Evolutionary conservation across 2,329 filamentous ascomycete species (phyloP).

Genomic region (Penicillium oxalicum): DNA sequence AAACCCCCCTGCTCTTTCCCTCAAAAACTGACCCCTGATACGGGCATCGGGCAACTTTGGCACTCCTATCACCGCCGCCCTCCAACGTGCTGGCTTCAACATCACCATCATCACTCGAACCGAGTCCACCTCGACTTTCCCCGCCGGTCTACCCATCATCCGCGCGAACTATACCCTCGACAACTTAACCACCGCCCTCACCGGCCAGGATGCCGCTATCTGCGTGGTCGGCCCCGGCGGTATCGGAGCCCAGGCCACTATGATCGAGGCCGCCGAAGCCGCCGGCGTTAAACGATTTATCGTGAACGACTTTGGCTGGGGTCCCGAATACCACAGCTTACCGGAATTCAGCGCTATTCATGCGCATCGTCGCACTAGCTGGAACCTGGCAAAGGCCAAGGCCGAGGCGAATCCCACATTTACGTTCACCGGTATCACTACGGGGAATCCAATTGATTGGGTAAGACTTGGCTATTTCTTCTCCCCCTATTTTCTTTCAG

Average conservation of each 20-base stretch:
- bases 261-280: conserved; percentile 26
- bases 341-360: too few relatives aligned
- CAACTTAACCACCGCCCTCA: conserved; percentile 9
- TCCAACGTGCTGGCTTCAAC: too few relatives aligned
- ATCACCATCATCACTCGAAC: too few relatives aligned
- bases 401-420: conserved; percentile 12
- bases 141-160: not conserved
- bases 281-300: conserved; percentile 27
- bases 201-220: conserved; percentile 25
- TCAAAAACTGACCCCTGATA: too few relatives aligned
- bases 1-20: too few relatives aligned
- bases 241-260: not conserved
- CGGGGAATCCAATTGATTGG: conserved; percentile 30
- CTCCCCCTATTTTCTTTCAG: too few relatives aligned
- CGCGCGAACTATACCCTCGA: not conserved
- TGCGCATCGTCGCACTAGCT: too few relatives aligned
- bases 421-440: conserved; percentile 27
- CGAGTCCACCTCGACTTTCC: not conserved
- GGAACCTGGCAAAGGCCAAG: too few relatives aligned
- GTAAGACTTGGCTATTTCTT: not conserved
- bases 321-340: too few relatives aligned
- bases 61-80: too few relatives aligned
- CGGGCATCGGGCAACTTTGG: too few relatives aligned
- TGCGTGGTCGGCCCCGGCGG: conserved; percentile 9
- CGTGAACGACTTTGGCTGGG: conserved; percentile 31